Evolutionary conservation across 2,329 filamentous ascomycete genomes (phyloP), one percentile per base, ranked within the genome.

Genomic region (Colletotrichum sp.): DNA sequence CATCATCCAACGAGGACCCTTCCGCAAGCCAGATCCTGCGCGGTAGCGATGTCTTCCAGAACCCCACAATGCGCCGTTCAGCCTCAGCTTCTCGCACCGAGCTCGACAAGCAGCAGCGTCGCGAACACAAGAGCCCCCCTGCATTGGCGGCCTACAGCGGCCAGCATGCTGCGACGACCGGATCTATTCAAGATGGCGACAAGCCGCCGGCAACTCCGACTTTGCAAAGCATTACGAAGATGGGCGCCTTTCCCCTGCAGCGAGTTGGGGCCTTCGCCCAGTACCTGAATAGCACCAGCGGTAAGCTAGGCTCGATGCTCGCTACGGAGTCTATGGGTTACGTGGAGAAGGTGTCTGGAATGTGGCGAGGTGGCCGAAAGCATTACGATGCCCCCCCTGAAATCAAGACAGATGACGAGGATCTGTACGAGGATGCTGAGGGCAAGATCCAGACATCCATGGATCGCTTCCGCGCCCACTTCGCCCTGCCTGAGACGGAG

Each of bases 301-400:
- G 94, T 78, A 92, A 92, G 38, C 95, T 98, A 92, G 95, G 95
- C 75, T 95, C 89, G 32, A 86, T 98, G 10, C 86, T 98, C 61
- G 95, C 96, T 8, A 95, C 94, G 0, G 96, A 98, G 83, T 97
- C 96, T 1, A 98, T 98, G 93, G 96, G 95, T 3, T 98, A 98
- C 81, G 94, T 98, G 36, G 96, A 97, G 81, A 98, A 98, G 83
- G 96, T 98, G 0, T 98, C 96, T 0, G 96, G 96, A 48, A 98
- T 98, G 94, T 97, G 97, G 92, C 95, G 96, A 78, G 97, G 97
- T 38, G 95, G 95, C 14, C 93, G 94, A 79, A 96, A 94, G 80
- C 96, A 98, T 84, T 99, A 98, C 80, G 92, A 94, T 65, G 94
- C 91, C 58, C 88, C 88, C 4, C 83, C 86, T 59, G 89, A 86